These are phyloP conservation scores for Microdochium nivale DNA, from an alignment of 2,329 filamentous ascomycete species.

Conservation along the genomic window DNA sequence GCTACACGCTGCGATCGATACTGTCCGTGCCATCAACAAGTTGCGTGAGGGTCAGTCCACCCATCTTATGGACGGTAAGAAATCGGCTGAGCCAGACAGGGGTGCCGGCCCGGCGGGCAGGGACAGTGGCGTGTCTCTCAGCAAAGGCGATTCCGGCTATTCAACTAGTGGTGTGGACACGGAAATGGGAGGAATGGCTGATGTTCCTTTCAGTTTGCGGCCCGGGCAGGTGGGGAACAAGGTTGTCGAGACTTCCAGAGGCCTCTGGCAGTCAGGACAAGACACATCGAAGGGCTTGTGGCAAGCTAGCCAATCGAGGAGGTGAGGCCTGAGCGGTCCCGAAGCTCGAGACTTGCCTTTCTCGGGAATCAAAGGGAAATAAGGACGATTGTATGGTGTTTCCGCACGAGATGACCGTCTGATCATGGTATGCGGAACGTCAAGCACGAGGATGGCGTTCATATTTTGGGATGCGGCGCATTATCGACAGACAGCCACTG, in stretches of 20 bases:
- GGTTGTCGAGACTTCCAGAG: conserved; percentile 55
- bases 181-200: conserved; percentile 36
- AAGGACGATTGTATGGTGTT: too few relatives aligned
- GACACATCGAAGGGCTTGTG: background rate
- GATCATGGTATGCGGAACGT: too few relatives aligned
- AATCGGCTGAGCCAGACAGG: conserved; percentile 38
- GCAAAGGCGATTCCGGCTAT: conserved; percentile 39
- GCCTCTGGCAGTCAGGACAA: conserved; percentile 41
- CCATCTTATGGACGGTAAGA: conserved; percentile 52
- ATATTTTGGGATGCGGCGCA: too few relatives aligned
- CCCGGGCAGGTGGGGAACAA: conserved; percentile 47
- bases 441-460: too few relatives aligned
- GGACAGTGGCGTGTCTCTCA: conserved; percentile 32
- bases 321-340: background rate
- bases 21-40: conserved; percentile 64
- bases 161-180: conserved; percentile 35
- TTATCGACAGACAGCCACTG: too few relatives aligned
- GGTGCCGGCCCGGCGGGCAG: conserved; percentile 26
- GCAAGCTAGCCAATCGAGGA: background rate
- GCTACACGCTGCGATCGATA: conserved; percentile 62
- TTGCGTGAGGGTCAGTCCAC: conserved; percentile 52
- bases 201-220: conserved; percentile 42
- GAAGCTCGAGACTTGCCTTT: too few relatives aligned
- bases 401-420: too few relatives aligned
- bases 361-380: too few relatives aligned